These are phyloP conservation scores for Galerina marginata DNA, from an alignment of 768 basidiomycete genomes.

Conservation along the genomic window DNA sequence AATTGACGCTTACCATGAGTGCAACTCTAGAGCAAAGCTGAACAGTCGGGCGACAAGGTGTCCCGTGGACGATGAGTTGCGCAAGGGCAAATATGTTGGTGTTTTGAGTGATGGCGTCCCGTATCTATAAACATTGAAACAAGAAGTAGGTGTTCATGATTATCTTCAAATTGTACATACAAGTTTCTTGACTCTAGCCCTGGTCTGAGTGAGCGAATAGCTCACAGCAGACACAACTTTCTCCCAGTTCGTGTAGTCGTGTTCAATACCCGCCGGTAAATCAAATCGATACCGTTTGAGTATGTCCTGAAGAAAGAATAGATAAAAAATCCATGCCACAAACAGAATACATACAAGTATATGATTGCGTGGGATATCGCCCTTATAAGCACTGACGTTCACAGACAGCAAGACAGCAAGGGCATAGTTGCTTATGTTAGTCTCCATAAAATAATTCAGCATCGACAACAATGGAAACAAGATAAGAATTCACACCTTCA, in stretches of 20 bases:
- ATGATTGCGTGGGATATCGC: slow-evolving; percentile 20
- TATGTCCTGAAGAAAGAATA: slow-evolving; percentile 7
- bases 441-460: slow-evolving; percentile 11
- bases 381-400: slow-evolving; percentile 24
- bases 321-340: not conserved
- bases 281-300: slow-evolving; percentile 13
- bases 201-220: slow-evolving; percentile 18
- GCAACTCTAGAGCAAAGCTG: slow-evolving; percentile 15
- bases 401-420: slow-evolving; percentile 22
- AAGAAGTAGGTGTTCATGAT: not conserved
- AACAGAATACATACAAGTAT: slow-evolving; percentile 10
- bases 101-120: slow-evolving; percentile 3
- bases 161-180: not conserved
- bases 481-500: slow-evolving; percentile 15
- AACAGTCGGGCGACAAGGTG: slow-evolving; percentile 13
- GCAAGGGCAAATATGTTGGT: slow-evolving; percentile 15
- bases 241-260: slow-evolving; percentile 12
- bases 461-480: not conserved
- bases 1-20: slow-evolving; percentile 14
- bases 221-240: slow-evolving; percentile 6
- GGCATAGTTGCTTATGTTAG: slow-evolving; percentile 22
- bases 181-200: slow-evolving; percentile 4
- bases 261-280: slow-evolving; percentile 11
- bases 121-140: slow-evolving; percentile 1
- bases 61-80: slow-evolving; percentile 11